These are phyloP conservation scores for Ailanthus altissimus DNA, from an alignment of 345 rosid species.

Conservation along the genomic window DNA sequence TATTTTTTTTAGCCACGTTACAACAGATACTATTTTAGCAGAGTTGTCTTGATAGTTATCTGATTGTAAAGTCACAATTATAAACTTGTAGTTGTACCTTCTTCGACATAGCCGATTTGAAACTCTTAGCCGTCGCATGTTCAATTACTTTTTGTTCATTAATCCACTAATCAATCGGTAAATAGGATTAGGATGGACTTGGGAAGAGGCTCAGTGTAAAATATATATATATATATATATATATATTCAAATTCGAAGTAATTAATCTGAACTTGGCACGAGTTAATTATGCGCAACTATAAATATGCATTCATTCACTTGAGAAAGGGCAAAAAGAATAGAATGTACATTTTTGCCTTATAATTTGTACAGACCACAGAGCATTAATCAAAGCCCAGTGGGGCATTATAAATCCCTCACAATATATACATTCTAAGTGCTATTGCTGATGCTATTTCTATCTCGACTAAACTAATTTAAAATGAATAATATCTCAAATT, in stretches of 20 bases:
- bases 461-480: neutral
- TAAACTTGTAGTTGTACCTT: neutral
- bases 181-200: neutral
- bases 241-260: no score
- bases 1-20: no score
- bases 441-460: neutral
- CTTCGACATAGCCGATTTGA: neutral
- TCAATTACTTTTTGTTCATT: neutral
- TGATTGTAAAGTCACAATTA: no score
- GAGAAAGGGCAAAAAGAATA: neutral
- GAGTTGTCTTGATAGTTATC: no score
- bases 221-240: no score
- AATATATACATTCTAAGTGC: neutral
- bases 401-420: constrained; percentile 3
- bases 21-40: no score
- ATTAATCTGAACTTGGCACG: neutral
- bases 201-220: neutral
- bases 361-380: constrained; percentile 8
- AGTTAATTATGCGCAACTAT: neutral
- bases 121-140: neutral
- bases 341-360: neutral
- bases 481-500: neutral
- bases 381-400: constrained; percentile 23
- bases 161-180: neutral
- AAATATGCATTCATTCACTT: neutral